These are phyloP conservation scores for Fusarium devonianum DNA, from an alignment of 2,329 filamentous ascomycete species.

Conservation along the genomic window DNA sequence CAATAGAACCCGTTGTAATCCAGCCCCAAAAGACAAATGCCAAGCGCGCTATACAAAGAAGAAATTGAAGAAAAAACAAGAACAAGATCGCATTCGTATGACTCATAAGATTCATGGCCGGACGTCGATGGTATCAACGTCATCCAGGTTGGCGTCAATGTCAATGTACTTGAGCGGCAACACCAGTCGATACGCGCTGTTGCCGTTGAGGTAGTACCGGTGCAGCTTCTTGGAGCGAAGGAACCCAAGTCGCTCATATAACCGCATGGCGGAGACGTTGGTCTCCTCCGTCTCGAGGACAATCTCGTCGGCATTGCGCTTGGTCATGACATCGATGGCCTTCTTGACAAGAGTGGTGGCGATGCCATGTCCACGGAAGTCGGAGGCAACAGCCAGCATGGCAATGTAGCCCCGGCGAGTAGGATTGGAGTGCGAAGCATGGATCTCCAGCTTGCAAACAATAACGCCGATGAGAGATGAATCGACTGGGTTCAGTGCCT, in stretches of 20 bases:
- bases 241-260: constrained; percentile 94
- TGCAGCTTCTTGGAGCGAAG: constrained; percentile 91
- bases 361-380: constrained; percentile 83
- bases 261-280: constrained; percentile 85
- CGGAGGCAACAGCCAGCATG: constrained; percentile 90
- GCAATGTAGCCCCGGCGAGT: constrained; percentile 92
- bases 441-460: constrained; percentile 91
- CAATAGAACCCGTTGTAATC: not conserved
- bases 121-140: constrained; percentile 44
- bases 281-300: constrained; percentile 96
- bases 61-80: not conserved
- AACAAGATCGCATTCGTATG: not conserved
- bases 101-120: constrained; percentile 9
- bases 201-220: constrained; percentile 95
- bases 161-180: constrained; percentile 72
- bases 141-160: constrained; percentile 48
- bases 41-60: not conserved
- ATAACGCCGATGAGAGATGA: constrained; percentile 83
- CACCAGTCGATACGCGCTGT: constrained; percentile 88
- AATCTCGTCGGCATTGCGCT: constrained; percentile 86
- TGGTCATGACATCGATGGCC: constrained; percentile 90
- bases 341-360: constrained; percentile 87
- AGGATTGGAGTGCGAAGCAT: constrained; percentile 78
- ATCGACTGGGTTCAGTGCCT: constrained; percentile 68
- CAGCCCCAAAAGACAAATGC: constrained; percentile 3